Conservation (phyloP, 1,139 yeast genomes). For the Hemisphaericaspora xylofermentans region DNA sequence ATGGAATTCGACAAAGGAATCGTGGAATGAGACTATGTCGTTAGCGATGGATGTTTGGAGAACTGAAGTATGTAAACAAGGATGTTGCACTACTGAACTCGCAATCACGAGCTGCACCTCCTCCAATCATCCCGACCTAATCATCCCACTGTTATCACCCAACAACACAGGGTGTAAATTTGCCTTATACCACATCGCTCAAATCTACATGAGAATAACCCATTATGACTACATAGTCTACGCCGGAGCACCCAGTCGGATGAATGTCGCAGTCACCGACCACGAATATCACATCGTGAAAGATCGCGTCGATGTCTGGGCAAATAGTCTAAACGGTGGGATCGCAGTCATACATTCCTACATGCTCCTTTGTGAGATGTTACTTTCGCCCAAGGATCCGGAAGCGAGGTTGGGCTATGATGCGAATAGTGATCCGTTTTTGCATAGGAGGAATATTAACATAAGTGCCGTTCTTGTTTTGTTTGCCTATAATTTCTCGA, state of each 20-base stretch:
- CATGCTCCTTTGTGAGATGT: slow-evolving; percentile 56
- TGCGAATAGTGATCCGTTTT: slow-evolving; percentile 52
- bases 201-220: slow-evolving; percentile 59
- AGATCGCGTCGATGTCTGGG: slow-evolving; percentile 50
- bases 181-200: slow-evolving; percentile 62
- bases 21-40: slow-evolving; percentile 64
- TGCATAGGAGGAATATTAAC: slow-evolving; percentile 56
- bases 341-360: slow-evolving; percentile 57
- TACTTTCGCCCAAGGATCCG: slow-evolving; percentile 43
- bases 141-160: slow-evolving; percentile 20
- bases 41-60: slow-evolving; percentile 64
- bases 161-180: slow-evolving; percentile 49
- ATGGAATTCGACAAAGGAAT: slow-evolving; percentile 33
- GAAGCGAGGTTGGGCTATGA: slow-evolving; percentile 35
- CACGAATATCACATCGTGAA: slow-evolving; percentile 50
- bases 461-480: slow-evolving; percentile 53
- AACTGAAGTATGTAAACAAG: slow-evolving; percentile 28
- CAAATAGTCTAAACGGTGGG: slow-evolving; percentile 21
- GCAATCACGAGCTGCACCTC: no score
- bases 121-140: slow-evolving; percentile 8
- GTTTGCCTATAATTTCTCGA: slow-evolving; percentile 56
- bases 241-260: slow-evolving; percentile 76
- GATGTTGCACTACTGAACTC: slow-evolving; percentile 31
- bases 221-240: slow-evolving; percentile 71
- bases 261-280: slow-evolving; percentile 63